Evolutionary conservation across 352 stramenopile species (phyloP), one percentile per base, ranked within the genome.

Genomic region (Phytophthora pini): DNA sequence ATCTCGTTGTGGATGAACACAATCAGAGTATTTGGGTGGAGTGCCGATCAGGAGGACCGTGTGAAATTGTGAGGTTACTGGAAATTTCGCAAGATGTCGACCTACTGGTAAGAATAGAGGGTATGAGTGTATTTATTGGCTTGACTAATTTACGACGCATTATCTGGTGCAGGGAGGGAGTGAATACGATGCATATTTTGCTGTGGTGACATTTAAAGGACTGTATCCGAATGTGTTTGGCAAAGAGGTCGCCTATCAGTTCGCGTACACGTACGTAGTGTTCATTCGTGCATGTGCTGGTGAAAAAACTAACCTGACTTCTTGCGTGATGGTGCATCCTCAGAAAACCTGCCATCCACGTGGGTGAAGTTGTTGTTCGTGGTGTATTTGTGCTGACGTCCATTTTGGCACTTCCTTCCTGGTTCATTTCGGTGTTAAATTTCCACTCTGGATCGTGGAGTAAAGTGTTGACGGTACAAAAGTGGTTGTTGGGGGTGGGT

Each of bases 1-100:
- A 83, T 31, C 75, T 76, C 27, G 72, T 95, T 26, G 64, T 72
- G 3, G 72, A 79, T n/a, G 75, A 93, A 41, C 72, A 49, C 29
- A 94, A 95, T 57, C 87, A 90, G 46, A 95, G 78, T 63, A 65
- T 92, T 3, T 95, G 87, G 87, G 70, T 94, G 2, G 70, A 82
- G 38, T 95, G 87, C 46, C 77, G 63, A 31, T 55, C 70, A 11
- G 48, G 29, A 8, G 71, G 59, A 50, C 59, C 58, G 10, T 95
- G 87, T 68, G 76, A 84, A 29, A 20, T 57, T 38, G 79, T 76
- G 7, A 74, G 62, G n/a, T 55, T 95, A 2, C 49, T 95, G 39
- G 87, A 95, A 49, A 77, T 93, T 32, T 85, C 82, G 2, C 84
- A 92, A 58, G 80, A 92, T 55, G 62, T 92, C 40, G 81, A 89